Conservation (phyloP, 768 basidiomycete genomes). For the Phlebiopsis flavidoalba region DNA sequence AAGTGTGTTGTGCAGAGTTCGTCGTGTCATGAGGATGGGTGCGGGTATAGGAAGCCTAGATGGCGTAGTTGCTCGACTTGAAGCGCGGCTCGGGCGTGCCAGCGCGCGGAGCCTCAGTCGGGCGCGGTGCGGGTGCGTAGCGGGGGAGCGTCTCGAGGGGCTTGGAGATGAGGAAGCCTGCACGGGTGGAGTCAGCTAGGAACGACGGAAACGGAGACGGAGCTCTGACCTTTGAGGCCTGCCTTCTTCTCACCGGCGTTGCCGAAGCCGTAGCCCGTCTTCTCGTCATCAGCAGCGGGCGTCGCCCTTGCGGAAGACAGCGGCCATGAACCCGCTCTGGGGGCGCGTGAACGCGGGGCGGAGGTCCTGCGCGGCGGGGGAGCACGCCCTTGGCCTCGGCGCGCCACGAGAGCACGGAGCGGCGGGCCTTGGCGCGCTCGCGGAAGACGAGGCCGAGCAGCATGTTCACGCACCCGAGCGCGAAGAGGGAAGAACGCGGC, state of each 20-base stretch:
- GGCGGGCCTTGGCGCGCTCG: constrained; percentile 55
- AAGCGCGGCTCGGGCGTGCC: constrained; percentile 24
- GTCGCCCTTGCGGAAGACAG: constrained; percentile 21
- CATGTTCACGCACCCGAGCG: constrained; percentile 87
- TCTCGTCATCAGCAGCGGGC: constrained; percentile 10
- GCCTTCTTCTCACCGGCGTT: constrained; percentile 77
- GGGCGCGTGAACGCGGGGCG: constrained; percentile 23
- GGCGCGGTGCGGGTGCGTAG: constrained; percentile 34
- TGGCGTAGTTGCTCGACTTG: constrained; percentile 26
- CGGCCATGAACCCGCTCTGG: constrained; percentile 15
- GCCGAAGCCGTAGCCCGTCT: constrained; percentile 68
- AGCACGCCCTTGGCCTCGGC: constrained; percentile 51
- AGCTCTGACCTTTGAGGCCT: constrained; percentile 48
- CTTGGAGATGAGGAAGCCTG: constrained; percentile 53
- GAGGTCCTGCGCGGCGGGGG: constrained; percentile 38
- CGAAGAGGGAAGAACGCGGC: constrained; percentile 90
- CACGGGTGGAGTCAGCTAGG: background rate
- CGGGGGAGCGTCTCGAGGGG: constrained; percentile 55
- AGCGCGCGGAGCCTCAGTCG: constrained; percentile 14
- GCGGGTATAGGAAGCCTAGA: constrained; percentile 16
- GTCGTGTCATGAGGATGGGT: background rate
- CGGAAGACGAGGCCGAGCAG: constrained; percentile 78
- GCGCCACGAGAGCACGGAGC: constrained; percentile 66
- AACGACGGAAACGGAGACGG: constrained; percentile 12
- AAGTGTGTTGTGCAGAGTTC: background rate